Percentiles rank a stretch among this genome's conserved stretches.
Evolutionary conservation across 2,329 filamentous ascomycete genomes (phyloP).

Genomic region (Aspergillus bombycis): DNA sequence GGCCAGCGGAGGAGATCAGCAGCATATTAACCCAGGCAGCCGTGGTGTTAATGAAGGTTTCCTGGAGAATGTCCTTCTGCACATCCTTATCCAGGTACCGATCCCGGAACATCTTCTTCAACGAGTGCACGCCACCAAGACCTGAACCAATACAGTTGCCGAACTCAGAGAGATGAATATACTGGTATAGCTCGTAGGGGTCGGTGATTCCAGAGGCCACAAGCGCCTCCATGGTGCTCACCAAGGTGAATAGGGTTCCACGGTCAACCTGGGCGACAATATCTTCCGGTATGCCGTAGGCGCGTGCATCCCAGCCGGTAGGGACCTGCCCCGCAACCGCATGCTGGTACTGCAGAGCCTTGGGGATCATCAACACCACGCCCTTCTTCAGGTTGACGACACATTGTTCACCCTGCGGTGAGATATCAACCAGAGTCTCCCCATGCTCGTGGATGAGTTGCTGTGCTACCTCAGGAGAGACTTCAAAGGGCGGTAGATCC

Average conservation of each 20-base stretch:
- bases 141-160: constrained; percentile 98
- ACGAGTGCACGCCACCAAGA: constrained; percentile 90
- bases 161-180: constrained; percentile 95
- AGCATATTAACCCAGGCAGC: constrained; percentile 99
- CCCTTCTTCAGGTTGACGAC: constrained; percentile 95
- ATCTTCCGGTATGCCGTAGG: constrained; percentile 94
- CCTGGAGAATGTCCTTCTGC: constrained; percentile 98
- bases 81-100: constrained; percentile 95
- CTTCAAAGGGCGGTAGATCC: constrained; percentile 94
- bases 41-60: constrained; percentile 99
- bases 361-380: constrained; percentile 91
- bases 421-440: constrained; percentile 96
- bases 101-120: constrained; percentile 98
- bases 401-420: constrained; percentile 92
- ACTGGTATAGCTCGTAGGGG: constrained; percentile 99
- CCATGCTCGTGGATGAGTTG: constrained; percentile 97
- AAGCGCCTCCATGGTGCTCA: constrained; percentile 89
- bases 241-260: constrained; percentile 91
- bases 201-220: constrained; percentile 94
- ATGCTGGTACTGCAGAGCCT: constrained; percentile 94
- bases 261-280: constrained; percentile 98
- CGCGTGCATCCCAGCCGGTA: constrained; percentile 94
- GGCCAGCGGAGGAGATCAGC: constrained; percentile 91
- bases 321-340: constrained; percentile 96
- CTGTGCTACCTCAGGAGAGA: constrained; percentile 93